Conservation (phyloP, 2,329 filamentous ascomycete genomes). For the Colletotrichum sidae region DNA sequence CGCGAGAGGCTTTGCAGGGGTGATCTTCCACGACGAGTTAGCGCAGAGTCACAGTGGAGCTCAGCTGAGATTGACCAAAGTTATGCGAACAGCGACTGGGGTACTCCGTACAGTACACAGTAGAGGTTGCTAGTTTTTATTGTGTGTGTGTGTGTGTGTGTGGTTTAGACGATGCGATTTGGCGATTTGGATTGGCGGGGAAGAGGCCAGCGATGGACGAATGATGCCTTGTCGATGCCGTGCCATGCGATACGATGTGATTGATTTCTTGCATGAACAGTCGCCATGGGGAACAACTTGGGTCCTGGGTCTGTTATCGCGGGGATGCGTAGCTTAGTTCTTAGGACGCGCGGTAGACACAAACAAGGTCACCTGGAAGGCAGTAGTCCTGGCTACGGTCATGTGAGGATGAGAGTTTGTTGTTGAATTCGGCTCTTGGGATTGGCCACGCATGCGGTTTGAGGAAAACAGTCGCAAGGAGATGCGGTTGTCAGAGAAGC, state of each 20-base stretch:
- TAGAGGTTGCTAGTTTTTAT: no score
- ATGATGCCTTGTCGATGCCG: slow-evolving; percentile 16
- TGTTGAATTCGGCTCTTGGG: slow-evolving; percentile 22
- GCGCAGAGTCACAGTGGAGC: slow-evolving; percentile 5
- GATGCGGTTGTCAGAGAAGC: slow-evolving; percentile 2
- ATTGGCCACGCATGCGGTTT: slow-evolving; percentile 23
- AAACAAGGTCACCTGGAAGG: neutral
- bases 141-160: no score
- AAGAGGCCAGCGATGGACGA: slow-evolving; percentile 25
- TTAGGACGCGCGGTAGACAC: slow-evolving; percentile 5
- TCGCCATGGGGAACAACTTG: slow-evolving; percentile 18
- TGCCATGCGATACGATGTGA: slow-evolving; percentile 14
- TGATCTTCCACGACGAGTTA: slow-evolving; percentile 20
- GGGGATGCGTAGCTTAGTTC: neutral
- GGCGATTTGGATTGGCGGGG: slow-evolving; percentile 33
- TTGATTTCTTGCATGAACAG: slow-evolving; percentile 26
- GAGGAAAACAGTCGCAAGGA: slow-evolving; percentile 1
- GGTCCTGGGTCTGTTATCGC: neutral
- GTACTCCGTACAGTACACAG: no score
- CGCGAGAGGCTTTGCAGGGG: slow-evolving; percentile 17
- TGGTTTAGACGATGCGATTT: slow-evolving; percentile 7
- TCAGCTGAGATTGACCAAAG: slow-evolving; percentile 33
- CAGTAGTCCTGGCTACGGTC: neutral
- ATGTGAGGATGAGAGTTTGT: slow-evolving; percentile 24
- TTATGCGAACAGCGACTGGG: slow-evolving; percentile 26